A percentile compares a stretch with the other conserved stretches of the same genome.
Evolutionary conservation across 306 rosid genomes (phyloP).

Genomic region (Pyrus betulifolia): DNA sequence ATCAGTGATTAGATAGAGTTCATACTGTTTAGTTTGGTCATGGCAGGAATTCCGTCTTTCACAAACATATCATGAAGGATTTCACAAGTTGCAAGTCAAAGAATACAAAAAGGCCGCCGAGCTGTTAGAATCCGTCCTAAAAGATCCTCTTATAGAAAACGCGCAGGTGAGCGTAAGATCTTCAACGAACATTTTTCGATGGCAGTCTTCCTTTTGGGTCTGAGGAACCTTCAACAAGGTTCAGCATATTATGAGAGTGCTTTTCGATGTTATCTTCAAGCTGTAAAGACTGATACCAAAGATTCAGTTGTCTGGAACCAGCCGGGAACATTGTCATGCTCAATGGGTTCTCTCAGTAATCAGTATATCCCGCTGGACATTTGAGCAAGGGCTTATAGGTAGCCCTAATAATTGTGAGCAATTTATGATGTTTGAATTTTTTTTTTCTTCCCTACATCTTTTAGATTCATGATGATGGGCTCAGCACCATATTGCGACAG

Average conservation of each 20-base stretch:
- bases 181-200: not conserved
- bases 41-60: slow-evolving; percentile 88
- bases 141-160: slow-evolving; percentile 63
- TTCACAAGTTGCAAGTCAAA: slow-evolving; percentile 70
- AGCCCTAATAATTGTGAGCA: slow-evolving; percentile 97
- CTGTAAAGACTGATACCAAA: slow-evolving; percentile 86
- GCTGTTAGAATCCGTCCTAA: slow-evolving; percentile 74
- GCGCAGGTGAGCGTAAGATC: slow-evolving; percentile 42
- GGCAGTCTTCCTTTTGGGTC: slow-evolving; percentile 45
- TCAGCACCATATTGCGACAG: not conserved
- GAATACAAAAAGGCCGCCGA: slow-evolving; percentile 71
- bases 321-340: slow-evolving; percentile 90
- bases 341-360: slow-evolving; percentile 68
- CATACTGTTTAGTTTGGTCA: not conserved
- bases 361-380: slow-evolving; percentile 84
- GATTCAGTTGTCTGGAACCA: slow-evolving; percentile 97
- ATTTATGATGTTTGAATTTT: not conserved
- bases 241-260: slow-evolving; percentile 75
- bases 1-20: not conserved
- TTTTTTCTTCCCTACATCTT: not conserved
- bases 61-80: slow-evolving; percentile 89
- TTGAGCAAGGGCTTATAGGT: slow-evolving; percentile 91
- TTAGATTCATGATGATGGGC: not conserved
- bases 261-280: slow-evolving; percentile 86
- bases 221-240: slow-evolving; percentile 91